Conservation (phyloP, 1,139 yeast species). For the Candida sanyaensis region DNA sequence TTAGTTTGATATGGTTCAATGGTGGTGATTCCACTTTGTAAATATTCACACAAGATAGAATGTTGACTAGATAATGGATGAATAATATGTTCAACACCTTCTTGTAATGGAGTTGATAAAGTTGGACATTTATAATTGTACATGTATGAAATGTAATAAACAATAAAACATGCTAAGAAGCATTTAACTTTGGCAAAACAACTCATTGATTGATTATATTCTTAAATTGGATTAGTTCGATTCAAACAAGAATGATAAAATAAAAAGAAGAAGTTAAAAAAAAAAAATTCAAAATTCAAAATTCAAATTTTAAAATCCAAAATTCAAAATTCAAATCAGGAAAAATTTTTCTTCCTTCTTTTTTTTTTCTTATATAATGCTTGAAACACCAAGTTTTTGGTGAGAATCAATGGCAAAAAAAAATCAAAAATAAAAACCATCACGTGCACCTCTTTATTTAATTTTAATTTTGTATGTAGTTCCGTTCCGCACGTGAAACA, state of each 20-base stretch:
- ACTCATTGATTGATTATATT: conserved; percentile 8
- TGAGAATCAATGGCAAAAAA: background rate
- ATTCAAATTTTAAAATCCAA: too few species aligned
- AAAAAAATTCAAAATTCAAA: too few species aligned
- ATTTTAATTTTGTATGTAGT: too few species aligned
- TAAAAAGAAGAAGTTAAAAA: background rate
- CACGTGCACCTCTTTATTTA: too few species aligned
- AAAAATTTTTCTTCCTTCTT: background rate
- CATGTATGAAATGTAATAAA: conserved; percentile 40
- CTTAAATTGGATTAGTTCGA: too few species aligned
- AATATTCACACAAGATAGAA: conserved; percentile 32
- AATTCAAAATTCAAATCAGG: too few species aligned
- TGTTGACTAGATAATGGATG: conserved; percentile 42
- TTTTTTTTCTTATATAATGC: background rate
- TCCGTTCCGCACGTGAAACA: background rate
- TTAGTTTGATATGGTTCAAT: conserved; percentile 34
- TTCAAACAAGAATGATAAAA: background rate
- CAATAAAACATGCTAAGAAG: conserved; percentile 28
- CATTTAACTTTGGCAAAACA: conserved; percentile 24
- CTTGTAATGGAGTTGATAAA: conserved; percentile 30
- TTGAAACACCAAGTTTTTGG: background rate
- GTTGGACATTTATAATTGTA: conserved; percentile 43
- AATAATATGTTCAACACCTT: conserved; percentile 28
- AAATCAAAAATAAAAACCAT: background rate
- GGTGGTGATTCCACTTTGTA: conserved; percentile 30